phyloP scores from a whole-genome alignment of 257 asterid genomes.

The Scutellaria barbata region DNA sequence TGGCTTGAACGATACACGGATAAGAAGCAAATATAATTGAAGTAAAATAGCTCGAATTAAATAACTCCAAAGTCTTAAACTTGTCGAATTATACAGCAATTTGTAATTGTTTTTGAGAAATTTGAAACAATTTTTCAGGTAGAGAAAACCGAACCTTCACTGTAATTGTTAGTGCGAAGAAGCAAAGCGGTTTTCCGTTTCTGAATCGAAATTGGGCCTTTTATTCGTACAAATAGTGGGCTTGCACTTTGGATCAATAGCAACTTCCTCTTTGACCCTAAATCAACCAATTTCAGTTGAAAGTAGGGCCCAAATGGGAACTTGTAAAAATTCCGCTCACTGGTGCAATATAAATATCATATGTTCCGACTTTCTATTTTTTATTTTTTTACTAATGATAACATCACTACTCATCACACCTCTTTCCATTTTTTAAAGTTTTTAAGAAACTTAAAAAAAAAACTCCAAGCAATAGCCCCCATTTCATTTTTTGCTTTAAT shows the following conservation, averaged over 20 bases:
- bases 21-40: not conserved
- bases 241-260: not conserved
- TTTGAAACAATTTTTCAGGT: not conserved
- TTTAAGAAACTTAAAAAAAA: no score
- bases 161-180: not conserved
- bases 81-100: not conserved
- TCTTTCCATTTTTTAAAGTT: no score
- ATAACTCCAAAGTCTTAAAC: not conserved
- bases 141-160: slow-evolving; percentile 6
- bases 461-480: no score
- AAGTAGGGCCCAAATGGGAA: no score
- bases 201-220: slow-evolving; percentile 24
- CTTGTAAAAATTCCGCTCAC: no score
- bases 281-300: no score
- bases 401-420: no score
- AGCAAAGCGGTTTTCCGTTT: not conserved
- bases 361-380: no score
- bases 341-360: no score
- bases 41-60: not conserved
- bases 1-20: slow-evolving; percentile 9
- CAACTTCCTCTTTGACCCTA: no score
- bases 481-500: no score
- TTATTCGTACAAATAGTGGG: not conserved
- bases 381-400: no score
- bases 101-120: not conserved